A percentile compares a stretch with the other conserved stretches of the same genome.
Conservation (phyloP, 1,139 yeast species). For the Taphrina communis region DNA sequence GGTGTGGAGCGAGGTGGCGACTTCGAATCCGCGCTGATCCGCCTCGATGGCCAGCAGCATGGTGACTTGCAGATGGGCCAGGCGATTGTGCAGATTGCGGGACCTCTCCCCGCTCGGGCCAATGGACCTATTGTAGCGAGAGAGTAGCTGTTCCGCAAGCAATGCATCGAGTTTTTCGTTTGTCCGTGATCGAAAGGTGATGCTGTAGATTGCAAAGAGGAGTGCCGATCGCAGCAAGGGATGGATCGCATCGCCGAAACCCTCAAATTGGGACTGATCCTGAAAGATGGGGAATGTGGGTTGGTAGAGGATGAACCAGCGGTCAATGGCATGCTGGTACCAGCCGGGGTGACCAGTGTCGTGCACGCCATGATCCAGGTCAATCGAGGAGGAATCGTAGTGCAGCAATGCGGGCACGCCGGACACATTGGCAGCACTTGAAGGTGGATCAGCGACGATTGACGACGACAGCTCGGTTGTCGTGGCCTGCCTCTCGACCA, state of each 20-base stretch:
- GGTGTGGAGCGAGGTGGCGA: conserved; percentile 36
- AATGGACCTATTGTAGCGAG: conserved; percentile 20
- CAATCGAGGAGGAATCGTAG: background rate
- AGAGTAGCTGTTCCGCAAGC: conserved; percentile 31
- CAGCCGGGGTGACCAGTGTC: conserved; percentile 17
- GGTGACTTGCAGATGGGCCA: conserved; percentile 31
- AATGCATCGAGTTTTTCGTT: conserved; percentile 22
- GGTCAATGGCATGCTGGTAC: conserved; percentile 33
- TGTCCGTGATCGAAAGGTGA: conserved; percentile 27
- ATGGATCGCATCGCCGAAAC: conserved; percentile 11
- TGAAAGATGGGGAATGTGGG: conserved; percentile 34
- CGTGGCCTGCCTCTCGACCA: background rate
- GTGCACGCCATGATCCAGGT: background rate
- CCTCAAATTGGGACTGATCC: conserved; percentile 9
- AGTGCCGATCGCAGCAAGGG: conserved; percentile 31
- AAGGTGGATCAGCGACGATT: too few relatives aligned
- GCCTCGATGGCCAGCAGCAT: conserved; percentile 52
- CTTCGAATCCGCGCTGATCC: conserved; percentile 47
- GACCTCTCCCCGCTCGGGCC: background rate
- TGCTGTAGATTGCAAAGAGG: conserved; percentile 34
- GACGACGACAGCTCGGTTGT: background rate
- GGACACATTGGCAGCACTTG: background rate
- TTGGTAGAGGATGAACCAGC: conserved; percentile 37
- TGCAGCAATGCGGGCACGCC: background rate
- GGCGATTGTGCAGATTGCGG: conserved; percentile 7